phyloP scores from a whole-genome alignment of 2,329 filamentous ascomycete species.

The Trichoderma sp. region DNA sequence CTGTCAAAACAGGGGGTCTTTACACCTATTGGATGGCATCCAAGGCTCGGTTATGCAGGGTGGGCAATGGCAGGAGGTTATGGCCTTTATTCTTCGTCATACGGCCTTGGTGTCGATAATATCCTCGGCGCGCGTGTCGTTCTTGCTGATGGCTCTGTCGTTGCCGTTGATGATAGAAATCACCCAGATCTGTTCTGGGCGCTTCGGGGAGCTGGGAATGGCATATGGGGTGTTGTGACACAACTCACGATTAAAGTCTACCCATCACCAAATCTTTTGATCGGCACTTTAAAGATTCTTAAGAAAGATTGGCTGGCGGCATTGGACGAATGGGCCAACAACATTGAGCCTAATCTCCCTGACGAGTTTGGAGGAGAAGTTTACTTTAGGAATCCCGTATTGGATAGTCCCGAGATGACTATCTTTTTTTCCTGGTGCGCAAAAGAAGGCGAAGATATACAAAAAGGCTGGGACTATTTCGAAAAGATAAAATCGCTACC shows the following conservation, averaged over 20 bases:
- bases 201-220: slow-evolving; percentile 29
- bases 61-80: slow-evolving; percentile 10
- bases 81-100: neutral
- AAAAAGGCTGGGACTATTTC: neutral
- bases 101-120: slow-evolving; percentile 2
- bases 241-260: slow-evolving; percentile 30
- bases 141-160: neutral
- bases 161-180: neutral
- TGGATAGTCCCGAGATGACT: neutral
- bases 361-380: slow-evolving; percentile 3
- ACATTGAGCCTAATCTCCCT: neutral
- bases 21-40: slow-evolving; percentile 5
- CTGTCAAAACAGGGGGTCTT: neutral
- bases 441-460: neutral
- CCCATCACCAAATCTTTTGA: neutral
- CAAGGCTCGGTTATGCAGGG: neutral
- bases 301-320: neutral
- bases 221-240: slow-evolving; percentile 28
- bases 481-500: neutral
- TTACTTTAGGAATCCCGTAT: neutral
- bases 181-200: slow-evolving; percentile 28
- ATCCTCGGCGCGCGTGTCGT: neutral
- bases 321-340: neutral
- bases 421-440: slow-evolving; percentile 1
- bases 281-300: neutral